Percentiles rank a stretch among this genome's conserved stretches.
These are phyloP conservation scores for Wickerhamiella qilinensis DNA, from an alignment of 805 yeast species.

Conservation along the genomic window DNA sequence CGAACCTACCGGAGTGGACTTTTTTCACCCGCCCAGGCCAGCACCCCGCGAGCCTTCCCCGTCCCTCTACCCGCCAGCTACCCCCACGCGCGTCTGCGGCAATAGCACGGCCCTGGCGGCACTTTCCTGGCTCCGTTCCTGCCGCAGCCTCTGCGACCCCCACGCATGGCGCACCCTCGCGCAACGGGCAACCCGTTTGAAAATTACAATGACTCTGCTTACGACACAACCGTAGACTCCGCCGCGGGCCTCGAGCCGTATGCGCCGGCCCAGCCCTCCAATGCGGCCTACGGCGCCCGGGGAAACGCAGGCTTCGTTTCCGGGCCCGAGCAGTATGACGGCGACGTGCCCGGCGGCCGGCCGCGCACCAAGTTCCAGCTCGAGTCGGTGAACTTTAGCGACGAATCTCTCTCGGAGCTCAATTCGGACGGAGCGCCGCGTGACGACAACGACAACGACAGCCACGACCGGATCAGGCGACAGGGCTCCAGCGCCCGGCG, in stretches of 20 bases:
- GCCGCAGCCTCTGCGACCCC: no score
- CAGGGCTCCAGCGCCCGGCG: slow-evolving; percentile 5
- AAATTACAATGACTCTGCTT: background rate
- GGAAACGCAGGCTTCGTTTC: background rate
- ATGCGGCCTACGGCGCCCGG: background rate
- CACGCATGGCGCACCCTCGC: no score
- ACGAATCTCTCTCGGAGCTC: background rate
- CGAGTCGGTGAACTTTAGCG: slow-evolving; percentile 2
- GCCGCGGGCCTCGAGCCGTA: background rate
- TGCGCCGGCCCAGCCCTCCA: background rate
- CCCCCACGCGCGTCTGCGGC: no score
- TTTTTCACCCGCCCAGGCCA: no score
- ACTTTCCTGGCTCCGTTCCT: no score
- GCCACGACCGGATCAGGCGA: slow-evolving; percentile 1
- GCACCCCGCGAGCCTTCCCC: no score
- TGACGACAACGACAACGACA: background rate
- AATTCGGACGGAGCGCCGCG: background rate
- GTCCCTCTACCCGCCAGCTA: no score
- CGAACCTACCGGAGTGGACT: no score
- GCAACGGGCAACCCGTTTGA: background rate
- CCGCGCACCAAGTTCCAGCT: slow-evolving; percentile 1
- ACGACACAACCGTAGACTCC: background rate
- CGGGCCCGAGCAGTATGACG: background rate
- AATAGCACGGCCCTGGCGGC: no score
- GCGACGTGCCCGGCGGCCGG: slow-evolving; percentile 1